These are phyloP conservation scores for Porphyrellus cyaneotinctus DNA, from an alignment of 768 basidiomycete species.

Conservation along the genomic window DNA sequence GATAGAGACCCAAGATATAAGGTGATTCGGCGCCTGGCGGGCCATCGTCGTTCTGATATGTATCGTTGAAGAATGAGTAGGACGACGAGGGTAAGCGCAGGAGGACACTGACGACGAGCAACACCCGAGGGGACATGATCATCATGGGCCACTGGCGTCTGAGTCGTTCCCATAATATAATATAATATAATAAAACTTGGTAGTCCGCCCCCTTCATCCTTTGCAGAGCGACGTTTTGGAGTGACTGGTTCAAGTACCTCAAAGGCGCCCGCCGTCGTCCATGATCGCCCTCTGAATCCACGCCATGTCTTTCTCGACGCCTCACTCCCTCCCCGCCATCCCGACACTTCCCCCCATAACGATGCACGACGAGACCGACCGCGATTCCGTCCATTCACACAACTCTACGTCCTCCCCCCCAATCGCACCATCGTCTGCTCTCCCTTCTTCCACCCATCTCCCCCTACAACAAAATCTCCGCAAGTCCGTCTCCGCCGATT, in stretches of 20 bases:
- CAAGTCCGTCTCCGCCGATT: constrained; percentile 77
- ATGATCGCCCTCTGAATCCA: constrained; percentile 14
- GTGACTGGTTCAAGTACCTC: neutral
- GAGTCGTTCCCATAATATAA: constrained; percentile 21
- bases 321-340: constrained; percentile 33
- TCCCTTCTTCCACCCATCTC: constrained; percentile 20
- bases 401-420: constrained; percentile 28
- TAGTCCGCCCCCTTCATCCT: too few relatives aligned
- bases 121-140: constrained; percentile 29
- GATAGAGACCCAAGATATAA: constrained; percentile 69
- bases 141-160: constrained; percentile 9
- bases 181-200: too few relatives aligned
- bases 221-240: constrained; percentile 1
- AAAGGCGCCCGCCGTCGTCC: constrained; percentile 5
- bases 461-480: constrained; percentile 41
- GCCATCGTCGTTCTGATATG: constrained; percentile 74
- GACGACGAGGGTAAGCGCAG: neutral
- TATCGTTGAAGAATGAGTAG: neutral
- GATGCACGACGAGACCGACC: constrained; percentile 35
- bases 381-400: constrained; percentile 21
- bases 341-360: constrained; percentile 44
- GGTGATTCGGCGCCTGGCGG: constrained; percentile 73
- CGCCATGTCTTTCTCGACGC: constrained; percentile 22
- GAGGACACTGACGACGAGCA: constrained; percentile 41
- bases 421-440: constrained; percentile 33